Base-by-base conservation (phyloP, 495 filamentous ascomycete species). In the Annulohypoxylon stygium region DNA sequence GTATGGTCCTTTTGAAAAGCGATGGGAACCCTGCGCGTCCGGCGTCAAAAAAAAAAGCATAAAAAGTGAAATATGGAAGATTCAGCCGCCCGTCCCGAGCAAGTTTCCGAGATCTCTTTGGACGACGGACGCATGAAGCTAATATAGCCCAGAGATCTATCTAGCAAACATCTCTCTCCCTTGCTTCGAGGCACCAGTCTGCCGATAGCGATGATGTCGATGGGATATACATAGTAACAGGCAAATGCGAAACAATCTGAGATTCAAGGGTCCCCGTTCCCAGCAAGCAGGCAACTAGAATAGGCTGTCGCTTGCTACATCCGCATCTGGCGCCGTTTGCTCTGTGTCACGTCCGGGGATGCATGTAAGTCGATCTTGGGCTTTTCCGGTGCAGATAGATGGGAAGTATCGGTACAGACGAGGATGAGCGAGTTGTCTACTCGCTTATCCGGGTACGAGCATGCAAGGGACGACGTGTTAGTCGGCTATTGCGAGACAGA, bases 391-490 rank as follows among this genome's bases (percentile, higher is more conserved):
- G 14, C 16, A 12, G 16, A 47, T 47, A 20, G 43, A 47, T 47
- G 16, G 16, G 7, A 59, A 20, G 20, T 59, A 59, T 43, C 11
- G 54, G 12, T 59, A 59, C 55, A 26, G 8, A 41, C 10, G 14
- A 18, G 20, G 36, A 41, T 43, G 20, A 16, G 10, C 12, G 37
- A 47, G 7, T 12, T 18, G 39, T 47, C 12, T 41, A 23, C 39
- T 45, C 20, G 58, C 58, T 45, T 64, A 39, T 33, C 23, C 4
- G 10, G 43, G n/a, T 30, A 33, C 1, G 30, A 33, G 18, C 47
- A 65, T 65, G 63, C 37, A 65, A 65, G 63, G 63, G 63, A 20
- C 48, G 11, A 55, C 26, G 18, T 30, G 25, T 65, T 45, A 25
- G 51, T 34, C 20, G 51, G 50, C 18, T 55, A 20, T 51, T 25